Evolutionary conservation across 306 rosid genomes (phyloP).

Genomic region (Canavalia gladiata): DNA sequence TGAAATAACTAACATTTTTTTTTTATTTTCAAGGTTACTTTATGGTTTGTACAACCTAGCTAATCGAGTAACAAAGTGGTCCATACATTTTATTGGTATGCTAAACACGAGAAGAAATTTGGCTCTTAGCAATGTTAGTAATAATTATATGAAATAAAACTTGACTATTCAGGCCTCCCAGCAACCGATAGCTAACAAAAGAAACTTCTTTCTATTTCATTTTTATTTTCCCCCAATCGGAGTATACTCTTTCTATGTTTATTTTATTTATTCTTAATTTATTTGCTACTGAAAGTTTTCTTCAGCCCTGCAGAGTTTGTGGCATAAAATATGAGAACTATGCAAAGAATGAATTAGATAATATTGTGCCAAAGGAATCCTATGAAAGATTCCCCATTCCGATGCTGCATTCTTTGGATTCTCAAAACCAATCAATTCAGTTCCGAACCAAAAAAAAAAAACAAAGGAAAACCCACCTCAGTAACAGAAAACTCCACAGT

Average conservation of each 20-base stretch:
- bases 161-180: not conserved
- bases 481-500: conserved; percentile 68
- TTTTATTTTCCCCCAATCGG: not conserved
- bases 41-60: conserved; percentile 38
- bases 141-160: conserved; percentile 27
- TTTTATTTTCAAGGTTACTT: conserved; percentile 11
- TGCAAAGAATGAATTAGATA: conserved; percentile 29
- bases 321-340: conserved; percentile 31
- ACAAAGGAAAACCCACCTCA: conserved; percentile 61
- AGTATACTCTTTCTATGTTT: not conserved
- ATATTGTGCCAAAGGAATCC: conserved; percentile 55
- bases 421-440: conserved; percentile 30
- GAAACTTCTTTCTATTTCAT: conserved; percentile 4
- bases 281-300: not conserved
- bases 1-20: conserved; percentile 10
- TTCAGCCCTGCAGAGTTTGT: conserved; percentile 11
- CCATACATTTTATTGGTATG: conserved; percentile 31
- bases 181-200: conserved; percentile 10
- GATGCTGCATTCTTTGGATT: conserved; percentile 50
- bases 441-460: not conserved
- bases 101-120: conserved; percentile 20
- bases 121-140: conserved; percentile 40
- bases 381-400: conserved; percentile 49
- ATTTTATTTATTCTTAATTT: conserved; percentile 21
- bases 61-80: conserved; percentile 43